Conservation (phyloP, 108 stramenopile species). For the Conticribra weissflogii region DNA sequence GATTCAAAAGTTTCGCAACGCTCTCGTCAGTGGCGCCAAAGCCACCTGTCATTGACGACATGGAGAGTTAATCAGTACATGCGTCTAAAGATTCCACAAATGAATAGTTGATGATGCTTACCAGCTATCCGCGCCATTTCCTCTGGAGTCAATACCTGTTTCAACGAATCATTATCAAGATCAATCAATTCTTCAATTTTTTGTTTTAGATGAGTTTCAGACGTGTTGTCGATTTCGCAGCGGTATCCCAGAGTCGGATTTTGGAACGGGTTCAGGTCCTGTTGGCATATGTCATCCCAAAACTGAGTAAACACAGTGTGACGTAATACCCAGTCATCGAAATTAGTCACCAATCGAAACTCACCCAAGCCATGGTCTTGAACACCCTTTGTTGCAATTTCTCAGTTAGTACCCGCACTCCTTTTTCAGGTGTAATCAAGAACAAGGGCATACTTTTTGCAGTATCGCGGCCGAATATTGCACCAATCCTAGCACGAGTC, state of each 20-base stretch:
- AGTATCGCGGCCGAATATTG: conserved; percentile 63
- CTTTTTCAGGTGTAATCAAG: conserved; percentile 70
- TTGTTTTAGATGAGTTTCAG: conserved; percentile 64
- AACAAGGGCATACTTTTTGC: conserved; percentile 75
- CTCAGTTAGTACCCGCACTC: conserved; percentile 78
- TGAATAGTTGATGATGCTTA: not conserved
- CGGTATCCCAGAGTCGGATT: conserved; percentile 75
- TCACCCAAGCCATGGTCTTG: conserved; percentile 62
- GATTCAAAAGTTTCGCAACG: conserved; percentile 77
- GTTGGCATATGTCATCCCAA: too few relatives aligned
- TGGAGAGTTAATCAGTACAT: conserved; percentile 33
- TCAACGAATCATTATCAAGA: conserved; percentile 73
- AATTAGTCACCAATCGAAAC: not conserved
- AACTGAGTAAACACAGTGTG: too few relatives aligned
- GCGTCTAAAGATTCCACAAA: too few relatives aligned
- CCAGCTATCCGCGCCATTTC: conserved; percentile 51
- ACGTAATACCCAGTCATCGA: too few relatives aligned
- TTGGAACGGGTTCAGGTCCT: conserved; percentile 84
- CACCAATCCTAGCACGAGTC: conserved; percentile 66
- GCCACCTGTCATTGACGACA: conserved; percentile 60
- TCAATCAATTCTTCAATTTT: conserved; percentile 87
- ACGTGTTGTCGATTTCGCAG: conserved; percentile 71
- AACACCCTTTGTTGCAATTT: conserved; percentile 67
- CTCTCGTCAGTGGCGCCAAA: conserved; percentile 90
- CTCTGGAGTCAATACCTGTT: conserved; percentile 71